phyloP scores from a whole-genome alignment of 2,329 filamentous ascomycete genomes.

The Alternaria atra region DNA sequence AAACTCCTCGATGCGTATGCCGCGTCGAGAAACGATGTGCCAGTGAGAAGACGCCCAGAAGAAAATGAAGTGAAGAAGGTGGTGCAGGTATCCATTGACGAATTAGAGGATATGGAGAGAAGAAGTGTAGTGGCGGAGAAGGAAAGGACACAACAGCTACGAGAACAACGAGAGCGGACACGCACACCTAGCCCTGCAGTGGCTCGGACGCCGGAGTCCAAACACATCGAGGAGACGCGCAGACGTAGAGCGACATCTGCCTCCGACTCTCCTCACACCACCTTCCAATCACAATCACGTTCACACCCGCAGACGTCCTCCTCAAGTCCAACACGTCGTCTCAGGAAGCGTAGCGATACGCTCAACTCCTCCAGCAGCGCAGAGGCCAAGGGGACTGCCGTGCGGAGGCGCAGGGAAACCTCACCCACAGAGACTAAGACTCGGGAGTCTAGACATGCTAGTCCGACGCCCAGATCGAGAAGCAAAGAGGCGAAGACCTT shows the following conservation, averaged over 20 bases:
- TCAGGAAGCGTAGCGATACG: conserved; percentile 35
- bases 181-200: conserved; percentile 17
- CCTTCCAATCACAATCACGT: conserved; percentile 5
- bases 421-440: conserved; percentile 22
- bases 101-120: conserved; percentile 14
- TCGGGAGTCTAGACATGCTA: conserved; percentile 17
- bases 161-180: background rate
- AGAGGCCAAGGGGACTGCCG: conserved; percentile 17
- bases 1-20: conserved; percentile 33
- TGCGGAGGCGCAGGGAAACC: conserved; percentile 16
- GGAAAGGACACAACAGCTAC: background rate
- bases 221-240: conserved; percentile 11
- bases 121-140: conserved; percentile 1
- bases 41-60: conserved; percentile 1
- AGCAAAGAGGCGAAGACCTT: conserved; percentile 14
- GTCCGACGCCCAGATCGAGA: conserved; percentile 19
- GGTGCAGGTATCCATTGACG: conserved; percentile 1
- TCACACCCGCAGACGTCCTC: conserved; percentile 7
- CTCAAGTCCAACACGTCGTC: conserved; percentile 18
- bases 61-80: conserved; percentile 3
- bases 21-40: conserved; percentile 10
- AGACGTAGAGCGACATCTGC: conserved; percentile 8
- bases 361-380: conserved; percentile 25
- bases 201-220: conserved; percentile 7
- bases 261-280: background rate